Conservation (phyloP, 2,329 filamentous ascomycete genomes). For the Phialocephala sp. region DNA sequence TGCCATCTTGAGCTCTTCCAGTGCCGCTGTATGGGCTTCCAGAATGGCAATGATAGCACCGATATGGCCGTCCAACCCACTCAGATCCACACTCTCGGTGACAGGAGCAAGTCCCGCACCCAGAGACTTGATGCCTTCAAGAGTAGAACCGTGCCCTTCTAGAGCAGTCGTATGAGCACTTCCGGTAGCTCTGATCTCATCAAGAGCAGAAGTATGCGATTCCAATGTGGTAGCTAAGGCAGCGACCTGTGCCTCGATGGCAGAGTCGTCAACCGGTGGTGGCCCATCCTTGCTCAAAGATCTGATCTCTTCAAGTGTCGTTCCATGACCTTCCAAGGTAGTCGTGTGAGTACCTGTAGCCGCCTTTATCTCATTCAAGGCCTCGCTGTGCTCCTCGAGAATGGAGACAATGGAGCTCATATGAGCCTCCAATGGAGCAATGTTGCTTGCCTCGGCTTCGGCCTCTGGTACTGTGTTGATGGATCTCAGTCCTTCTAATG, state of each 20-base stretch:
- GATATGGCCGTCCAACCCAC: conserved; percentile 19
- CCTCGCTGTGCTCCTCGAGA: conserved; percentile 14
- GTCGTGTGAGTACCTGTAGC: conserved; percentile 10
- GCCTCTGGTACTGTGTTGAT: background rate
- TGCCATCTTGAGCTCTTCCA: conserved; percentile 18
- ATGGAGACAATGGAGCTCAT: conserved; percentile 12
- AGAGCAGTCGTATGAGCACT: conserved; percentile 14
- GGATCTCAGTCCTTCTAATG: conserved; percentile 20
- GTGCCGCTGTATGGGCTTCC: conserved; percentile 19
- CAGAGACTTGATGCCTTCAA: conserved; percentile 25
- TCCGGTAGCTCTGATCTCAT: conserved; percentile 28
- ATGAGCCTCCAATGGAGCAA: conserved; percentile 15
- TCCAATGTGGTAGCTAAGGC: conserved; percentile 25
- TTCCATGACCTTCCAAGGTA: conserved; percentile 28
- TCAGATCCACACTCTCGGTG: background rate
- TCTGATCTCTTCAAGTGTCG: conserved; percentile 8
- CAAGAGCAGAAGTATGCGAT: conserved; percentile 25
- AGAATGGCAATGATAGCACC: conserved; percentile 24
- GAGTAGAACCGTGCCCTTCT: conserved; percentile 15
- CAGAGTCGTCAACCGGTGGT: conserved; percentile 12
- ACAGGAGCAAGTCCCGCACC: background rate
- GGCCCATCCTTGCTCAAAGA: conserved; percentile 3
- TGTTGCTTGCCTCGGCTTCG: conserved; percentile 1
- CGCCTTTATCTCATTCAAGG: conserved; percentile 14
- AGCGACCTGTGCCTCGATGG: conserved; percentile 20